These are phyloP conservation scores for Sonneratia alba DNA, from an alignment of 345 rosid genomes.

Conservation along the genomic window DNA sequence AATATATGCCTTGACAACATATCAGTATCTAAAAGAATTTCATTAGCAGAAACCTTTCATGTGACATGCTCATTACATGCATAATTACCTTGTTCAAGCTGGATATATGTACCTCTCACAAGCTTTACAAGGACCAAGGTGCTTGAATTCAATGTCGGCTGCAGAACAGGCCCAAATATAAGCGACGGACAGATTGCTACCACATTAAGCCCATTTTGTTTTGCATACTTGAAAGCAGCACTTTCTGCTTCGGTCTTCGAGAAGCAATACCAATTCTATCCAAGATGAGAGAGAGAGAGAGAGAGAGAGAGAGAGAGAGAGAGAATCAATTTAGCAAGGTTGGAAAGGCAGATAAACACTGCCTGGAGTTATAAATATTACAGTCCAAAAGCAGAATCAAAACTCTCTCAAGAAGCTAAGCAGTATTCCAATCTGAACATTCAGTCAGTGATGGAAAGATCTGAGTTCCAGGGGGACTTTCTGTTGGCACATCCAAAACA, in stretches of 20 bases:
- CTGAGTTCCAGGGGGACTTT: neutral
- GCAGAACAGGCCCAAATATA: conserved; percentile 53
- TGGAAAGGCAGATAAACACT: neutral
- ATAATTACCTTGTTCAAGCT: neutral
- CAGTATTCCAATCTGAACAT: neutral
- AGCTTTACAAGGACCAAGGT: conserved; percentile 44
- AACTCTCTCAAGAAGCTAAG: neutral
- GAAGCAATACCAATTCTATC: conserved; percentile 58
- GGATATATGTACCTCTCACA: conserved; percentile 34
- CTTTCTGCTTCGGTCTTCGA: conserved; percentile 67
- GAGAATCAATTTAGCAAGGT: neutral
- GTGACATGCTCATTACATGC: neutral
- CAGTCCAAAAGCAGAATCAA: neutral
- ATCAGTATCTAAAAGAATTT: too few relatives aligned
- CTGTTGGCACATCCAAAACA: neutral
- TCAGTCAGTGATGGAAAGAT: neutral
- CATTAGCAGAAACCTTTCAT: neutral
- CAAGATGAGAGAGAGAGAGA: neutral
- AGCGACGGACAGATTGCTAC: conserved; percentile 49
- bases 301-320: too few relatives aligned
- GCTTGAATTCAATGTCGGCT: conserved; percentile 41
- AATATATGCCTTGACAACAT: neutral
- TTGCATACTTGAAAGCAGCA: conserved; percentile 52
- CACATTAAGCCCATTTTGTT: conserved; percentile 41
- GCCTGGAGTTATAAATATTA: neutral